A percentile compares a stretch with the other conserved stretches of the same genome.
These are phyloP conservation scores for Ampelocalamus luodianensis DNA, from an alignment of 176 grass and related monocot species.

Conservation along the genomic window DNA sequence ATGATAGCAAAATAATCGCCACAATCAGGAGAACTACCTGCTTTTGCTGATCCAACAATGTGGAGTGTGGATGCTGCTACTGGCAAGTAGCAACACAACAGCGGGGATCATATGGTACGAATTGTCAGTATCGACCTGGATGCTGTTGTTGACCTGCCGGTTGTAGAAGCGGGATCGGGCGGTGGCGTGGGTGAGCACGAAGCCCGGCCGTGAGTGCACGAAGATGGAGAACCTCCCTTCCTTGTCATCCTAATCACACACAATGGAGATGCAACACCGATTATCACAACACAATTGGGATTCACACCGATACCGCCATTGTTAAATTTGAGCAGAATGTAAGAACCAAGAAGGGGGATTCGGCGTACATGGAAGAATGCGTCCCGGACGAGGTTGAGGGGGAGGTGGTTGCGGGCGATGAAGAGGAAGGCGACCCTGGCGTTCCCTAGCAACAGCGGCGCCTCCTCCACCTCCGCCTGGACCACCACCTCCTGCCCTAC, in stretches of 20 bases:
- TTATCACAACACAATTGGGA: neutral
- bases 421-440: conserved; percentile 83
- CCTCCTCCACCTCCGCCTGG: conserved; percentile 58
- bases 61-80: neutral
- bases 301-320: no score
- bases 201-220: conserved; percentile 92
- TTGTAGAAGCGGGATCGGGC: conserved; percentile 78
- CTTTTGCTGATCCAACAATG: no score
- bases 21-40: no score
- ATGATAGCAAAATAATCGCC: no score
- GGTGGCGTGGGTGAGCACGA: conserved; percentile 79
- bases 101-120: neutral
- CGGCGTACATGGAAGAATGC: conserved; percentile 72
- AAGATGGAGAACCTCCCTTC: conserved; percentile 78
- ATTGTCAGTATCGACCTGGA: conserved; percentile 56
- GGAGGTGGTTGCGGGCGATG: conserved; percentile 91
- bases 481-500: neutral
- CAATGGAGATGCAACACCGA: neutral
- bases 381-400: conserved; percentile 92
- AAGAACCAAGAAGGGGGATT: neutral
- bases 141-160: conserved; percentile 91
- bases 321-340: neutral
- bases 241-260: conserved; percentile 56
- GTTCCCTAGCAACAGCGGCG: conserved; percentile 55
- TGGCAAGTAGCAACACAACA: neutral